Evolutionary conservation across 139 green algal genomes (phyloP).

Genomic region (Chlorella vulgaris): DNA sequence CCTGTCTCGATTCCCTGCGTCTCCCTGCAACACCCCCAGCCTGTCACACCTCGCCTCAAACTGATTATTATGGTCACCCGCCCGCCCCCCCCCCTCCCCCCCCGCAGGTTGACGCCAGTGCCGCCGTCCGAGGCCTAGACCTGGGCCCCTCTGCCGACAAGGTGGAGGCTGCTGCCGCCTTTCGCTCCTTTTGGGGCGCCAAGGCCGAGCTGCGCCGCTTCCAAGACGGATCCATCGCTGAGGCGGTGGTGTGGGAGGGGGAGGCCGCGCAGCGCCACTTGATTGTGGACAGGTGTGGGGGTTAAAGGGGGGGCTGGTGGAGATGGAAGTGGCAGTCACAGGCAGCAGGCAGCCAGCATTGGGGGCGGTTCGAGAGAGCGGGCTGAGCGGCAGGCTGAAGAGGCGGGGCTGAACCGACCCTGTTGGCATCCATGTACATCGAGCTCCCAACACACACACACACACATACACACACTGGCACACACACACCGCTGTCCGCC

Average conservation of each 20-base stretch:
- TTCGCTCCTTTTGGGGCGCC: conserved; percentile 80
- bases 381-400: too few relatives aligned
- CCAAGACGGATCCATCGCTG: conserved; percentile 76
- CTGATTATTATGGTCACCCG: too few relatives aligned
- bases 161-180: conserved; percentile 51
- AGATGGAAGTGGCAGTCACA: too few relatives aligned
- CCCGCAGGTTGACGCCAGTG: conserved; percentile 47
- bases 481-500: neutral
- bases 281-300: conserved; percentile 54
- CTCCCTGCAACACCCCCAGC: too few relatives aligned
- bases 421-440: too few relatives aligned
- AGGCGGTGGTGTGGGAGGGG: conserved; percentile 79
- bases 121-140: conserved; percentile 65
- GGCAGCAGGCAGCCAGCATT: neutral
- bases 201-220: conserved; percentile 75
- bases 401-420: too few relatives aligned
- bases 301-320: neutral
- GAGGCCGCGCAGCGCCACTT: conserved; percentile 50
- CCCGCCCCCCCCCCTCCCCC: neutral
- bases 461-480: too few relatives aligned
- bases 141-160: conserved; percentile 71
- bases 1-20: too few relatives aligned
- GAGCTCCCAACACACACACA: too few relatives aligned
- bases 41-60: too few relatives aligned
- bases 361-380: too few relatives aligned